Base-by-base conservation (phyloP, 495 filamentous ascomycete genomes). In the Annulohypoxylon bovei region DNA sequence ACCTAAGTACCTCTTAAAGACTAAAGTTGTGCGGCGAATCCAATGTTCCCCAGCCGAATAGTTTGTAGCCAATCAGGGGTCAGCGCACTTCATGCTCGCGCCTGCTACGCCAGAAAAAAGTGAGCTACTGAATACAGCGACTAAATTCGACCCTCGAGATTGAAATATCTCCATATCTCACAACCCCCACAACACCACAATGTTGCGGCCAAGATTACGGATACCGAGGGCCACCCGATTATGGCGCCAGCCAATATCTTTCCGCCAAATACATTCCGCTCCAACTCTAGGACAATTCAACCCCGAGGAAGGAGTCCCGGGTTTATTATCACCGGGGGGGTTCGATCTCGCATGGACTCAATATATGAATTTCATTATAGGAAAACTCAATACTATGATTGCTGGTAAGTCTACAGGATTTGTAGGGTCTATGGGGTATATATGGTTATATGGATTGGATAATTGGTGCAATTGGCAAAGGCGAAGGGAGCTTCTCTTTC, bases 331-430 rank as follows among this genome's bases (percentile, higher is more conserved):
- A 0, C 79, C 85, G 1, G 81, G 82, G 40, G 92, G 84, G 9
- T 93, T 91, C 76, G 82, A 90, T 58, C 86, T 91, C 12, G 85
- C 94, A 32, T 99, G 93, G 93, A 90, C 83, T 20, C 81, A 93
- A 71, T 98, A 98, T 81, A 92, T 95, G 81, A 73, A 80, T 25
- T 78, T 88, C 54, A 79, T 97, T 66, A 75, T 95, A 39, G 81
- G 92, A 50, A 92, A 88, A 75, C 85, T 99, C 73, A 95, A 96
- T 78, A 71, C 77, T 55, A 78, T 92, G 73, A 91, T 87, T 56
- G 87, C 87, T 67, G 92, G 94, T 95, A 85, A 72, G 87, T 79
- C 14, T 5, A 50, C 27, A 39, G 0, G 2, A 54, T 67, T n/a
- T n/a, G n/a, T n/a, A n/a, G n/a, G n/a, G n/a, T n/a, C n/a, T n/a